A percentile compares a stretch with the other conserved stretches of the same genome.
Evolutionary conservation across 805 yeast genomes (phyloP).

Genomic region (Candida ulmi): DNA sequence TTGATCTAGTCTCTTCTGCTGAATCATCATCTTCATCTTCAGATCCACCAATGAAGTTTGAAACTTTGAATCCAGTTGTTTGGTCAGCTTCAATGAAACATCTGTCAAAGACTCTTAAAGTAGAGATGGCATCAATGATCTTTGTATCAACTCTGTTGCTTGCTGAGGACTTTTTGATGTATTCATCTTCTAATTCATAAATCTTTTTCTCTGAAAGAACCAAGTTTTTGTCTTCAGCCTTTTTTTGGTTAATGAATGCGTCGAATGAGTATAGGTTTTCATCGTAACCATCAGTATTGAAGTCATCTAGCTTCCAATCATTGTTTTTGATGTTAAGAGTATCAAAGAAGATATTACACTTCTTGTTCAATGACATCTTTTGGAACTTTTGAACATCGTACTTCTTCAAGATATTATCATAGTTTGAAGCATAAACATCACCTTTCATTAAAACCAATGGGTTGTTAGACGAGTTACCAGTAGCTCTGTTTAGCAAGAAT

Average conservation of each 20-base stretch:
- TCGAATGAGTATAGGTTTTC: conserved; percentile 14
- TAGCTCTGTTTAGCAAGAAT: conserved; percentile 1
- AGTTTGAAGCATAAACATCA: conserved; percentile 15
- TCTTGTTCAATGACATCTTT: conserved; percentile 6
- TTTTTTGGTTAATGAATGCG: conserved; percentile 8
- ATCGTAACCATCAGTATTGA: conserved; percentile 15
- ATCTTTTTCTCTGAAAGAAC: conserved; percentile 4
- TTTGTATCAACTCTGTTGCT: conserved; percentile 12
- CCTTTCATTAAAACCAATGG: conserved; percentile 9
- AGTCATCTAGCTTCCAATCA: conserved; percentile 18
- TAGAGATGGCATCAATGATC: conserved; percentile 15
- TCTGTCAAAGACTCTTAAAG: conserved; percentile 17
- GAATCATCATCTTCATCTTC: conserved; percentile 5
- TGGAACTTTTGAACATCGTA: conserved; percentile 3
- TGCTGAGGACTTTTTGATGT: conserved; percentile 2
- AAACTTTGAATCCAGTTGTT: not conserved
- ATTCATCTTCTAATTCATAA: conserved; percentile 10
- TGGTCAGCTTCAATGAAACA: conserved; percentile 14
- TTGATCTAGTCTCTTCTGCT: not conserved
- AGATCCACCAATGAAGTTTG: not conserved
- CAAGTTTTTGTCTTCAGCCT: conserved; percentile 4
- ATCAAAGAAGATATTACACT: conserved; percentile 16
- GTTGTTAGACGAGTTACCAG: not conserved
- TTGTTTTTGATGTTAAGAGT: conserved; percentile 3
- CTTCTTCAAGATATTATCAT: conserved; percentile 7